Evolutionary conservation across 2,329 filamentous ascomycete species (phyloP), one percentile per base, ranked within the genome.

Genomic region (Beauveria brongniartii): DNA sequence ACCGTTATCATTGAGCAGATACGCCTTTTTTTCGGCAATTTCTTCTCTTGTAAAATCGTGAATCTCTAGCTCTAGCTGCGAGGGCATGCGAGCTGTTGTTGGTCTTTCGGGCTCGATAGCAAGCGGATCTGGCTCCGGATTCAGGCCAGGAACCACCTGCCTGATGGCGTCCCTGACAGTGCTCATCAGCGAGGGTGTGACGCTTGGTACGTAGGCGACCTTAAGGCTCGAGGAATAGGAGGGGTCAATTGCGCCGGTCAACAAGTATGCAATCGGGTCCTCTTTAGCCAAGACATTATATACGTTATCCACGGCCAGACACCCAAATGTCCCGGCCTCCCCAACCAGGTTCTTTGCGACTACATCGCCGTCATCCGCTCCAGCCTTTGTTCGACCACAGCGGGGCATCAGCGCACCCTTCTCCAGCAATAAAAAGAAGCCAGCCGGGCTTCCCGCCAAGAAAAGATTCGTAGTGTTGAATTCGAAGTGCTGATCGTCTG

Each of bases 21-120:
- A 88, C 65, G 92, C 92, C 67, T 93, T 88, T 71, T 88, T 91
- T 76, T 97, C 94, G 0, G 92, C 93, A 58, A 96, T 84, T 68
- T 97, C 92, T 72, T 97, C 93, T 3, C 91, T 84, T 0, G 89
- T 89, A 71, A 99, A 99, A 72, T 99, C 90, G 70, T 97, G 94
- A 0, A 93, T 93, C 70, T 97, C 93, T 56, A 99, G 82, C 72
- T 99, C 94, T n/a, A 97, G 77, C 67, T 85, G 85, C 18, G 81
- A 87, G 0, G 81, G 82, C 43, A 85, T 76, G 46, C 82, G 80
- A 53, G 74, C 65, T 1, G 78, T 75, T 41, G 66, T 70, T 26
- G 74, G 78, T 0, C 78, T 68, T 24, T 73, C 70, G 1, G 67
- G 65, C 53, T 73, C 65, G 18, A 72, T 64, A n/a, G 67, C 65